Percentiles rank a stretch among this genome's conserved stretches.
Conservation (phyloP, 768 basidiomycete species). For the Phallus indusiatus region DNA sequence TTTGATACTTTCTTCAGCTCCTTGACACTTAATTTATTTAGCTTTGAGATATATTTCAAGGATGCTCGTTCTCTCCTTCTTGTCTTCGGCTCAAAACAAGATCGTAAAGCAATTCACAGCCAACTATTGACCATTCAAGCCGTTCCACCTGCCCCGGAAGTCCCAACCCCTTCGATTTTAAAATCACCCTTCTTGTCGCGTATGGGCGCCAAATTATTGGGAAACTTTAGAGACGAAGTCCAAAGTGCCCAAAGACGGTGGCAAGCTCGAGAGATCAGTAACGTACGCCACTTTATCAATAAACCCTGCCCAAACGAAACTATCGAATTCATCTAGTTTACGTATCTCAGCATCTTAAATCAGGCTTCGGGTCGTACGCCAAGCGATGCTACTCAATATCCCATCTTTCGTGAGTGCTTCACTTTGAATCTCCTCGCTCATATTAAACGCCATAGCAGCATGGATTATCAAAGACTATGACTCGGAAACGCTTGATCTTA, state of each 20-base stretch:
- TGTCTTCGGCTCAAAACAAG: conserved; percentile 65
- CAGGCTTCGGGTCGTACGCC: conserved; percentile 90
- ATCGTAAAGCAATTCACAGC: conserved; percentile 41
- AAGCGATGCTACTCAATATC: conserved; percentile 92
- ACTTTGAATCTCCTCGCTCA: neutral
- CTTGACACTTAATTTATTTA: conserved; percentile 20
- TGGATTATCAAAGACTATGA: conserved; percentile 87
- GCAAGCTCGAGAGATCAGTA: conserved; percentile 88
- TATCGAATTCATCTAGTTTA: conserved; percentile 45
- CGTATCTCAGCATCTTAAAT: conserved; percentile 82
- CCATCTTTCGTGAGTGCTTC: conserved; percentile 63
- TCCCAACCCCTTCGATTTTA: conserved; percentile 37
- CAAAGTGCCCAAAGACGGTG: conserved; percentile 69
- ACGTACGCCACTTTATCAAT: conserved; percentile 37
- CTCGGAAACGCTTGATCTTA: conserved; percentile 58
- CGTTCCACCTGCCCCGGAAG: conserved; percentile 23
- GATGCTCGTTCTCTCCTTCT: conserved; percentile 83
- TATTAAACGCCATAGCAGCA: conserved; percentile 34
- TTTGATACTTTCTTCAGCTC: neutral
- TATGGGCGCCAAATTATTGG: conserved; percentile 40
- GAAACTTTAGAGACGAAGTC: conserved; percentile 53
- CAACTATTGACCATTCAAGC: neutral
- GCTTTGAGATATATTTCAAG: conserved; percentile 86
- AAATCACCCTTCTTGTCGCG: conserved; percentile 48
- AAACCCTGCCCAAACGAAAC: neutral